phyloP scores from a whole-genome alignment of 352 stramenopile species.

The Phytophthora sp. region DNA sequence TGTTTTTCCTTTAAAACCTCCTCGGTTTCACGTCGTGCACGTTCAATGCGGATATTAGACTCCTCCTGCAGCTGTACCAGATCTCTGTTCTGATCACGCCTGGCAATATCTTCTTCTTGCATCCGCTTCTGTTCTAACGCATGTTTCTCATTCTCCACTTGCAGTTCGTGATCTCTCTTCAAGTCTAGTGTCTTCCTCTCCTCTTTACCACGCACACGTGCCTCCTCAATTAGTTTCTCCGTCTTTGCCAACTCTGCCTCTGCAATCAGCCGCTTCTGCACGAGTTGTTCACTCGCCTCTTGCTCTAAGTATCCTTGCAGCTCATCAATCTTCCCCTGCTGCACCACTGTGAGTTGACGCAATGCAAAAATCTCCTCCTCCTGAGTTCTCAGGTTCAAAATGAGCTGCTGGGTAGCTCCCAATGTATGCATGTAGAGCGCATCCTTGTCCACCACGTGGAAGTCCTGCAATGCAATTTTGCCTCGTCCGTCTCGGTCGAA shows the following conservation, averaged over 20 bases:
- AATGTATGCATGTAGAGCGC: constrained; percentile 93
- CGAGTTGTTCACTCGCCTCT: constrained; percentile 66
- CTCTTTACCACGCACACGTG: constrained; percentile 46
- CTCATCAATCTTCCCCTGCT: constrained; percentile 45
- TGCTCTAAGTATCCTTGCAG: constrained; percentile 63
- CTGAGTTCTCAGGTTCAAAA: constrained; percentile 37
- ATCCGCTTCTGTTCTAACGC: constrained; percentile 56
- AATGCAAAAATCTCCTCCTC: constrained; percentile 44
- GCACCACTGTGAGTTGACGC: constrained; percentile 15
- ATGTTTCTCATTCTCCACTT: constrained; percentile 57
- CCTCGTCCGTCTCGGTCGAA: constrained; percentile 52
- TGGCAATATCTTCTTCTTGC: constrained; percentile 45
- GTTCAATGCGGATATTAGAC: constrained; percentile 61
- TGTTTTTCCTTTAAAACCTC: constrained; percentile 67
- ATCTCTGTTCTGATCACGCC: constrained; percentile 59
- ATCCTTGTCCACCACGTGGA: constrained; percentile 89
- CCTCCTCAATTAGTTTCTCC: constrained; percentile 54
- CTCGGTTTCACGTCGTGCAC: constrained; percentile 62
- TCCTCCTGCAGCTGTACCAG: constrained; percentile 68
- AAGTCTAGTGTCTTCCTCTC: constrained; percentile 57
- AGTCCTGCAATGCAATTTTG: constrained; percentile 77
- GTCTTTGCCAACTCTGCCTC: constrained; percentile 40
- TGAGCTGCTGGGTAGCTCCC: constrained; percentile 87
- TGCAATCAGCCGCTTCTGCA: constrained; percentile 66
- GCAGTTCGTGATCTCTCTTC: constrained; percentile 54